Evolutionary conservation across 2,329 filamentous ascomycete genomes (phyloP).

Genomic region (Fonsecaea pedrosoi): DNA sequence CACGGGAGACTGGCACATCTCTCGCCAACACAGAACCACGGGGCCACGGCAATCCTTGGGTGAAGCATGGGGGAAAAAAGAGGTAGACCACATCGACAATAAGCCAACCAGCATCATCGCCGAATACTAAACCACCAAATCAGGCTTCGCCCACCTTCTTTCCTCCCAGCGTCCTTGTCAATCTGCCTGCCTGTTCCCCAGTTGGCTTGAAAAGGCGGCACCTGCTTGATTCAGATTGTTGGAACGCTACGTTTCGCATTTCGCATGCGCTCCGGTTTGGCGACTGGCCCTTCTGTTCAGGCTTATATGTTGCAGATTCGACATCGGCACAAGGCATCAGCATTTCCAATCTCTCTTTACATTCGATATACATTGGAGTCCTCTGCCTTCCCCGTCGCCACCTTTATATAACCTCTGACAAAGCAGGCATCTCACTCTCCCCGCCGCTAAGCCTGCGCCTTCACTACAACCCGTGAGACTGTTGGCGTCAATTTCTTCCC

Average conservation of each 20-base stretch:
- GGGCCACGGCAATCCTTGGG: background rate
- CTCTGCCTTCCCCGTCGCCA: background rate
- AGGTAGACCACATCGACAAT: background rate
- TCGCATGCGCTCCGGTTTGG: background rate
- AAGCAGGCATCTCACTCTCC: background rate
- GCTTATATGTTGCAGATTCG: background rate
- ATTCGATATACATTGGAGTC: slow-evolving; percentile 9
- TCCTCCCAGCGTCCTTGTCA: background rate
- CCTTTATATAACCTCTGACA: slow-evolving; percentile 14
- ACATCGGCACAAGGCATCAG: slow-evolving; percentile 16
- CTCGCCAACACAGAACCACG: background rate
- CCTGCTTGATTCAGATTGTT: background rate
- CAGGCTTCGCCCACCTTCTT: background rate
- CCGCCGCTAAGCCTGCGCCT: background rate
- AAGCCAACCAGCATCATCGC: slow-evolving; percentile 5
- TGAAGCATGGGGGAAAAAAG: background rate
- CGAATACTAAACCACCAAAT: background rate
- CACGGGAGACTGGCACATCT: background rate
- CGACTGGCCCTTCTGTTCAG: background rate
- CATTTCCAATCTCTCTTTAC: slow-evolving; percentile 3
- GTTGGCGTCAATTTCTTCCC: background rate
- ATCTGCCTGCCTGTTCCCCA: background rate
- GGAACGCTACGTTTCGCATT: background rate
- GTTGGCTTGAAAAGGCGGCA: background rate
- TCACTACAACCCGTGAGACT: slow-evolving; percentile 1